Conservation (phyloP, 2,329 filamentous ascomycete genomes). For the Alternaria sp. region DNA sequence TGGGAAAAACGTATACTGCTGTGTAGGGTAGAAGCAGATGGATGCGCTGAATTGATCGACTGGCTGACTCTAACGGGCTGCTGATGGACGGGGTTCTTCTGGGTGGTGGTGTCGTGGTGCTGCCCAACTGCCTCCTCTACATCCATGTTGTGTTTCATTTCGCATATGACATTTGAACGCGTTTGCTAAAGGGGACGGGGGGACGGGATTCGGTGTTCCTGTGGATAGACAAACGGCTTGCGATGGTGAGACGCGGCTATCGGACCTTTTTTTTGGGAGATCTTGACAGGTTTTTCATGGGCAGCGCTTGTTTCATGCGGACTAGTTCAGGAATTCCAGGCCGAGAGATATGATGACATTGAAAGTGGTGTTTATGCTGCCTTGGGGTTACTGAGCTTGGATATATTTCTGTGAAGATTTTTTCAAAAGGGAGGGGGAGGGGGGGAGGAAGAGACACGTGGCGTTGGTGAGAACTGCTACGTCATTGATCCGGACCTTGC, state of each 20-base stretch:
- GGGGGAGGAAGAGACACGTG: not conserved
- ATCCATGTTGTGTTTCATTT: not conserved
- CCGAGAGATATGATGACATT: not conserved
- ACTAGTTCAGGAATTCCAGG: not conserved
- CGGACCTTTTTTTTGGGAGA: not conserved
- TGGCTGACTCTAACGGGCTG: not conserved
- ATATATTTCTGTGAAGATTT: not conserved
- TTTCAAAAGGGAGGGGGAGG: too few species aligned
- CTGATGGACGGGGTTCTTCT: not conserved
- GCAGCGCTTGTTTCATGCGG: not conserved
- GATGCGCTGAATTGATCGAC: not conserved
- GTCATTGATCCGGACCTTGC: not conserved
- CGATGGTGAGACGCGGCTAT: conserved; percentile 7
- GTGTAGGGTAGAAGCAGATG: not conserved
- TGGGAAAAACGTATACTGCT: not conserved
- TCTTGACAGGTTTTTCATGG: conserved; percentile 7
- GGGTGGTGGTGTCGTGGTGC: not conserved
- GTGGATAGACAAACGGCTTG: not conserved
- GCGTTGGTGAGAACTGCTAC: not conserved
- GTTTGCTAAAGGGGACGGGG: not conserved
- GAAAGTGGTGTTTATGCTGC: not conserved
- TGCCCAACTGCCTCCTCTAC: not conserved
- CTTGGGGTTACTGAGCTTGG: not conserved
- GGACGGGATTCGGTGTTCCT: not conserved
- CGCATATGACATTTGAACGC: not conserved